These are phyloP conservation scores for Collariella sp. DNA, from an alignment of 495 filamentous ascomycete species.

Conservation along the genomic window DNA sequence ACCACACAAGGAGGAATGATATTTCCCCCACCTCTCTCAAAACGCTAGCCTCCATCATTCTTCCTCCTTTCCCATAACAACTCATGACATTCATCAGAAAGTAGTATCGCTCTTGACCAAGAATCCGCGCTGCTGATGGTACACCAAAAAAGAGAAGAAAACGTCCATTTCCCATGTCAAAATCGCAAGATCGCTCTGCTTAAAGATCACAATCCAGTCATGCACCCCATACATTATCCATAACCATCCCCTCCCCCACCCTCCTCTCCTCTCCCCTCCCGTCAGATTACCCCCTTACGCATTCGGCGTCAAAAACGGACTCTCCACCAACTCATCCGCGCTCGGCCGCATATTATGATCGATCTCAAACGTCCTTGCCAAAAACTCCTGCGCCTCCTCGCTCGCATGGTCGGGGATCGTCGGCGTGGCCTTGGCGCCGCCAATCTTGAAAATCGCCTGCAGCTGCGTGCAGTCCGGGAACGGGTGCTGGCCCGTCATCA, in stretches of 20 bases:
- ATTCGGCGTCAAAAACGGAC: constrained; percentile 64
- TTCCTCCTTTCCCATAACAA: neutral
- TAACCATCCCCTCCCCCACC: too few species aligned
- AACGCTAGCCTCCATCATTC: neutral
- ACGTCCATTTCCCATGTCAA: too few species aligned
- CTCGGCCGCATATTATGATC: constrained; percentile 86
- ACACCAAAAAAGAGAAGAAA: neutral
- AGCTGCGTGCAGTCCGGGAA: constrained; percentile 96
- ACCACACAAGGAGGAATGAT: neutral
- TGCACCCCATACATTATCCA: too few species aligned
- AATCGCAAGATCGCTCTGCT: too few species aligned
- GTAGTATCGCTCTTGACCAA: neutral
- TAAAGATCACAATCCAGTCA: too few species aligned
- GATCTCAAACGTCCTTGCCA: constrained; percentile 85
- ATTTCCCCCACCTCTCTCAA: neutral
- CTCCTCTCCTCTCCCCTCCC: too few species aligned
- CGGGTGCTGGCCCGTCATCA: constrained; percentile 95
- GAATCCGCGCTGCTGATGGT: neutral
- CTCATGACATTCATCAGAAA: neutral
- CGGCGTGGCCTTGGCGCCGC: constrained; percentile 73
- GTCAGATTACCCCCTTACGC: neutral
- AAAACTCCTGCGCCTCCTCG: constrained; percentile 75
- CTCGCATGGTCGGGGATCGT: constrained; percentile 84
- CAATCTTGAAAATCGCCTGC: constrained; percentile 98
- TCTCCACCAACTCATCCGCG: constrained; percentile 79